Percentiles rank a stretch among this genome's conserved stretches.
Evolutionary conservation across 1,139 yeast species (phyloP).

Genomic region (Scheffersomyces segobiensis): DNA sequence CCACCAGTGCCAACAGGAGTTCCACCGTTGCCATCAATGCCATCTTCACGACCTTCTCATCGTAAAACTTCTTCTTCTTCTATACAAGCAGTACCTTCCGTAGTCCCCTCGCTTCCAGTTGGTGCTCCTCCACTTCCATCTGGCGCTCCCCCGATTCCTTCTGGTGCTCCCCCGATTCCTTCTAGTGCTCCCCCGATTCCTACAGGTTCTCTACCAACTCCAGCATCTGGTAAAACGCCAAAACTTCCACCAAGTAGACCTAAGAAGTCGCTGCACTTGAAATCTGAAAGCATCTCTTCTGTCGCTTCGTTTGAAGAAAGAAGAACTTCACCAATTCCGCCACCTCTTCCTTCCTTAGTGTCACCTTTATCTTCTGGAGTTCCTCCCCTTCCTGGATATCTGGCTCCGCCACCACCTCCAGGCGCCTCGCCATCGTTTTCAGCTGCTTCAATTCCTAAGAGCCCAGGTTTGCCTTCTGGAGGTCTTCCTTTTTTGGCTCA

Average conservation of each 20-base stretch:
- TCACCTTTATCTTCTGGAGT: conserved; percentile 19
- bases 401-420: conserved; percentile 13
- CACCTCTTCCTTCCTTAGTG: conserved; percentile 9
- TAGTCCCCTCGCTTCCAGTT: conserved; percentile 6
- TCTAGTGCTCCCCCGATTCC: conserved; percentile 30
- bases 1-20: conserved; percentile 13
- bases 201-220: conserved; percentile 7
- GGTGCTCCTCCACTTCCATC: conserved; percentile 16
- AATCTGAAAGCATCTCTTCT: conserved; percentile 9
- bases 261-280: conserved; percentile 32
- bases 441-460: conserved; percentile 15
- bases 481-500: conserved; percentile 54
- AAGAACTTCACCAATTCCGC: conserved; percentile 11
- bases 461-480: conserved; percentile 10
- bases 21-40: conserved; percentile 4
- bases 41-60: conserved; percentile 2
- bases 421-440: conserved; percentile 13
- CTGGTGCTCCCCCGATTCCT: conserved; percentile 26
- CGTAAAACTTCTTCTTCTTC: conserved; percentile 1
- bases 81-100: conserved; percentile 3
- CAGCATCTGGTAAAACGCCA: conserved; percentile 18
- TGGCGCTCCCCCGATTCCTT: conserved; percentile 17
- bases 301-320: conserved; percentile 7
- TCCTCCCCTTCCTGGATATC: conserved; percentile 8
- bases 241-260: conserved; percentile 31